Evolutionary conservation across 345 rosid species (phyloP), one percentile per base, ranked within the genome.

Genomic region (Salix brachista): DNA sequence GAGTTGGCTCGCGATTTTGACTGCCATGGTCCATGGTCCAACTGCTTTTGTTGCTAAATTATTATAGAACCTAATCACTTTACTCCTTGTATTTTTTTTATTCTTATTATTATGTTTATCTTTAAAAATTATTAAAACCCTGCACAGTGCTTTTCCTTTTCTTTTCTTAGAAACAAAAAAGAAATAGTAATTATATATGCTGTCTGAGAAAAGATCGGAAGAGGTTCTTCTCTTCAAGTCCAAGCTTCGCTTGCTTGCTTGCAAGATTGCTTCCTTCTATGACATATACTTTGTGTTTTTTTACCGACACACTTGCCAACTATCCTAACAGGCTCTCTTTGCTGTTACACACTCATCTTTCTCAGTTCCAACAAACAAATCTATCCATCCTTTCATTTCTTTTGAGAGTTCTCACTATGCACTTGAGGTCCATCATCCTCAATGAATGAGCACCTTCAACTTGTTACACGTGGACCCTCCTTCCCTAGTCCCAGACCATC

Each of bases 221-320:
- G 86, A 86, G 87, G 91, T 89, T 87, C 91, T 86, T 89, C 92
- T 86, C 95, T 91, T 93, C 82, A 80, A 78, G 81, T 19, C 85
- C 91, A 91, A 91, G 95, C 88, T 84, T 88, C 83, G 73, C 82
- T 88, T 65, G 67, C 84, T 80, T 70, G 77, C 74, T 85, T 85
- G 30, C 26, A 19, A 56, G 60, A 8, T 78, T 75, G 81, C 86
- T 89, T 76, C 61, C 85, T 80, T 72, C 83, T 73, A 83, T 77
- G 69, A 88, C 89, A 84, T 81, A 72, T 76, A 84, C 88, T 82
- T 81, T 62, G 13, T 19, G 14, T 9, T 18, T 80, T 81, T 78
- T 85, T 72, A 86, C 97, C 86, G 91, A 90, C 98, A 90, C 80
- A 84, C 67, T 85, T 86, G 91, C 94, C 96, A 89, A 89, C 95